These are phyloP conservation scores for Cymbopogon citratus DNA, from an alignment of 176 grass and related monocot species.

Conservation along the genomic window DNA sequence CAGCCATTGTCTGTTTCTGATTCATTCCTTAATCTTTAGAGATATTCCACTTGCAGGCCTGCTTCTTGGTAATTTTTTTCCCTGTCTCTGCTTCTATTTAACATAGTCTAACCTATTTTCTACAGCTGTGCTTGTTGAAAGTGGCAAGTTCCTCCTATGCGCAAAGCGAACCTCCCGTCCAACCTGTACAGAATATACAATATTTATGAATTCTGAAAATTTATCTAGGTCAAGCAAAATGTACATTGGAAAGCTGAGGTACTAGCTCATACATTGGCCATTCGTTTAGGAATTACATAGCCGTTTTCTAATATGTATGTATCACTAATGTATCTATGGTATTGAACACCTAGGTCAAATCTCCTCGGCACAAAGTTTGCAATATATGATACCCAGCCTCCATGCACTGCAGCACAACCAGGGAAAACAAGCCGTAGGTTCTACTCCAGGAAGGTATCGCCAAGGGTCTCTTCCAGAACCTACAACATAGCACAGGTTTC, in stretches of 20 bases:
- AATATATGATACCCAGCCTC: conserved; percentile 73
- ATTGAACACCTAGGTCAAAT: conserved; percentile 66
- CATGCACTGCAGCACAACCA: conserved; percentile 39
- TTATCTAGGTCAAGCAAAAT: conserved; percentile 72
- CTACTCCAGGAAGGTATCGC: conserved; percentile 69
- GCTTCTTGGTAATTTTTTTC: neutral
- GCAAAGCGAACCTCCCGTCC: conserved; percentile 71
- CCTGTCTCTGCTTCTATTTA: neutral
- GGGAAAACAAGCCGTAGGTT: conserved; percentile 60
- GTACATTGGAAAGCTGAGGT: conserved; percentile 91
- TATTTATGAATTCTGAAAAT: conserved; percentile 69
- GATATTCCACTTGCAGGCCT: neutral
- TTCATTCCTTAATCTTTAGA: neutral
- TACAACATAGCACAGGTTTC: conserved; percentile 77
- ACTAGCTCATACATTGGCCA: conserved; percentile 3
- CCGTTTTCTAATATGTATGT: neutral
- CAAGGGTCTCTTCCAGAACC: conserved; percentile 48
- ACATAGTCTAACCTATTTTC: conserved; percentile 3
- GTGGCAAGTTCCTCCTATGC: conserved; percentile 79
- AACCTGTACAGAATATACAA: conserved; percentile 92
- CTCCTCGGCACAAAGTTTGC: conserved; percentile 83
- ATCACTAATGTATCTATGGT: conserved; percentile 22
- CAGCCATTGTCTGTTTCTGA: neutral
- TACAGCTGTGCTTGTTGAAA: conserved; percentile 71
- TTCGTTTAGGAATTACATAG: conserved; percentile 27